Conservation (phyloP, 2,329 filamentous ascomycete species). For the Ceratocystis alfenasii region DNA sequence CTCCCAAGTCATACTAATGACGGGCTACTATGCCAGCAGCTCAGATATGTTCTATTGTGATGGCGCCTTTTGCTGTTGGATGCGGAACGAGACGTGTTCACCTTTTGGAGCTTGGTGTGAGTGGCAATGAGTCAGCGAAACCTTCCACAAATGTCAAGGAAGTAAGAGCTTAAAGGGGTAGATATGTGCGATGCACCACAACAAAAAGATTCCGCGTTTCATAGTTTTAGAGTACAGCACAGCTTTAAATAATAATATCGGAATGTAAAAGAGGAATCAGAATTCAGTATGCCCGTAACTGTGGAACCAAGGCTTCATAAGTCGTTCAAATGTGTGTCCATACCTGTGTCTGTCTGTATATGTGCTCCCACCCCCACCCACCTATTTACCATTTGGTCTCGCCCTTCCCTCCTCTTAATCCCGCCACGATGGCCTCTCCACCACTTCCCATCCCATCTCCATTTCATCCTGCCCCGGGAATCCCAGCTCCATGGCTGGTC, state of each 20-base stretch:
- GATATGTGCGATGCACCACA: neutral
- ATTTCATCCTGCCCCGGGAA: conserved; percentile 10
- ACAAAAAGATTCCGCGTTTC: neutral
- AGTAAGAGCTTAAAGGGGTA: too few relatives aligned
- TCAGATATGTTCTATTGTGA: conserved; percentile 13
- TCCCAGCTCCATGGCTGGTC: neutral
- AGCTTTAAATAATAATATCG: neutral
- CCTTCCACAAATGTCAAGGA: too few relatives aligned
- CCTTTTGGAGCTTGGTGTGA: conserved; percentile 14
- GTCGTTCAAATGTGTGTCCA: neutral
- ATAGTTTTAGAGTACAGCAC: neutral
- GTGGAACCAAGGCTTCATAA: conserved; percentile 14
- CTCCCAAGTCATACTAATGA: conserved; percentile 6
- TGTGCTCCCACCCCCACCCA: neutral
- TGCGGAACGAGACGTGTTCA: conserved; percentile 21
- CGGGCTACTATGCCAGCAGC: conserved; percentile 1
- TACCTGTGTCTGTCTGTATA: neutral
- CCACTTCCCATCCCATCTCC: conserved; percentile 22
- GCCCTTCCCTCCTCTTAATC: neutral
- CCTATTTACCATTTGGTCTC: neutral
- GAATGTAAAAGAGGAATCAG: neutral
- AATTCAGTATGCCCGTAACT: conserved; percentile 12
- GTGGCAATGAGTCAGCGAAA: conserved; percentile 6
- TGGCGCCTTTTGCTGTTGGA: conserved; percentile 20
- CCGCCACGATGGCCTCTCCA: conserved; percentile 20